These are phyloP conservation scores for Penicillium angulare DNA, from an alignment of 495 filamentous ascomycete species.

Conservation along the genomic window DNA sequence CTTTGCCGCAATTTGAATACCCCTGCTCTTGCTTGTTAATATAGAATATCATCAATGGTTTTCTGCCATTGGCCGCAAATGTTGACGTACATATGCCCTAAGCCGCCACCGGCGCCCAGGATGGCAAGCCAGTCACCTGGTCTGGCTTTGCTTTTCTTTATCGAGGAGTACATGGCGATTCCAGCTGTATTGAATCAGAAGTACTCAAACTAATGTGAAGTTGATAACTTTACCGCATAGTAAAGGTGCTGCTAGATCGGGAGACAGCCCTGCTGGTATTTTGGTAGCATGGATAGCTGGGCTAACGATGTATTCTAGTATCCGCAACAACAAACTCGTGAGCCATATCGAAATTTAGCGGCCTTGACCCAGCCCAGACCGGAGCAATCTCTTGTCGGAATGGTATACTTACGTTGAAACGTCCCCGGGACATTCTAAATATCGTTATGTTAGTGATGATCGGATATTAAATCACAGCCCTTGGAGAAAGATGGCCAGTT, in stretches of 20 bases:
- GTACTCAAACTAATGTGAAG: too few relatives aligned
- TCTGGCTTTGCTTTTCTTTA: slow-evolving; percentile 41
- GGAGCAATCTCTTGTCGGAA: too few relatives aligned
- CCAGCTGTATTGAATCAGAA: slow-evolving; percentile 29
- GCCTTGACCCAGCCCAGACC: too few relatives aligned
- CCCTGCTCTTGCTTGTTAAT: slow-evolving; percentile 20
- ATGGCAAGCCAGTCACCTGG: slow-evolving; percentile 43
- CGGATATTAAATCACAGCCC: too few relatives aligned
- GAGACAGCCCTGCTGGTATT: slow-evolving; percentile 32
- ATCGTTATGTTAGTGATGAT: background rate
- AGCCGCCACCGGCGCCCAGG: slow-evolving; percentile 42
- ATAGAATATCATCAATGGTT: too few relatives aligned
- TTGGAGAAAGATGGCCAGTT: too few relatives aligned
- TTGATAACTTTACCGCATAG: slow-evolving; percentile 45
- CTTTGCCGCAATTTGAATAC: slow-evolving; percentile 43
- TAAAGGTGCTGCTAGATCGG: slow-evolving; percentile 38
- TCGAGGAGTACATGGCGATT: slow-evolving; percentile 49
- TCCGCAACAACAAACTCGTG: background rate
- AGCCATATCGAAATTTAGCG: too few relatives aligned
- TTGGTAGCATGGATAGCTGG: slow-evolving; percentile 40
- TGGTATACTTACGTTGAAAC: slow-evolving; percentile 36
- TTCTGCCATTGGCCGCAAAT: too few relatives aligned
- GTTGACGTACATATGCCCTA: slow-evolving; percentile 50
- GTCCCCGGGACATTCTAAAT: slow-evolving; percentile 44
- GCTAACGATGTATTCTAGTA: slow-evolving; percentile 39